These are phyloP conservation scores for Oryza punctata DNA, from an alignment of 176 grass and related monocot genomes.

Conservation along the genomic window DNA sequence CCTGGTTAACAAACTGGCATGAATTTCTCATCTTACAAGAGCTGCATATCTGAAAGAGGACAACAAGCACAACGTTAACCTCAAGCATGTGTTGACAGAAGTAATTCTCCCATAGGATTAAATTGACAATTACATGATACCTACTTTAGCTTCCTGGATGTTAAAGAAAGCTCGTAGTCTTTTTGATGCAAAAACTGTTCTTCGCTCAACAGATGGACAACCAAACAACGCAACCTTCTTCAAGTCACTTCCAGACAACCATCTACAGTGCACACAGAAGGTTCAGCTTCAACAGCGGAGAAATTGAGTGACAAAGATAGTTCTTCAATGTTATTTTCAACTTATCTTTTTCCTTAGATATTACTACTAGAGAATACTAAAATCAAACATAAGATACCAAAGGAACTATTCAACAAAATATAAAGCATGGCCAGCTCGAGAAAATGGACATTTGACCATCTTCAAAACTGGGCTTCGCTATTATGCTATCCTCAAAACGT, in stretches of 20 bases:
- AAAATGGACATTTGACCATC: too few relatives aligned
- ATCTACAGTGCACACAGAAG: conserved; percentile 40
- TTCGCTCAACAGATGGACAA: conserved; percentile 60
- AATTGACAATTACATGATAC: neutral
- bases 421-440: neutral
- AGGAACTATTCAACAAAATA: neutral
- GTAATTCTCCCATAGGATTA: neutral
- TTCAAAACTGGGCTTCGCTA: too few relatives aligned
- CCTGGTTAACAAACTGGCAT: conserved; percentile 66
- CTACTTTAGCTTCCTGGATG: conserved; percentile 78
- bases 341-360: neutral
- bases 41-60: conserved; percentile 52
- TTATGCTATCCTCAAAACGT: too few relatives aligned
- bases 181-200: conserved; percentile 80
- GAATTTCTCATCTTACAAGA: conserved; percentile 67
- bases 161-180: conserved; percentile 70
- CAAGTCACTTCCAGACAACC: conserved; percentile 74
- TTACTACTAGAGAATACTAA: neutral
- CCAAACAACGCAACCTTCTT: conserved; percentile 75
- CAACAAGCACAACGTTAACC: conserved; percentile 11
- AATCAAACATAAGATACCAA: neutral
- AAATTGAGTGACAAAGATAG: neutral
- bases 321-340: neutral
- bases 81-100: neutral
- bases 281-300: conserved; percentile 18